A percentile compares a stretch with the other conserved stretches of the same genome.
Evolutionary conservation across 108 stramenopile species (phyloP).

Genomic region (Pseudonitzschia delicatissima): DNA sequence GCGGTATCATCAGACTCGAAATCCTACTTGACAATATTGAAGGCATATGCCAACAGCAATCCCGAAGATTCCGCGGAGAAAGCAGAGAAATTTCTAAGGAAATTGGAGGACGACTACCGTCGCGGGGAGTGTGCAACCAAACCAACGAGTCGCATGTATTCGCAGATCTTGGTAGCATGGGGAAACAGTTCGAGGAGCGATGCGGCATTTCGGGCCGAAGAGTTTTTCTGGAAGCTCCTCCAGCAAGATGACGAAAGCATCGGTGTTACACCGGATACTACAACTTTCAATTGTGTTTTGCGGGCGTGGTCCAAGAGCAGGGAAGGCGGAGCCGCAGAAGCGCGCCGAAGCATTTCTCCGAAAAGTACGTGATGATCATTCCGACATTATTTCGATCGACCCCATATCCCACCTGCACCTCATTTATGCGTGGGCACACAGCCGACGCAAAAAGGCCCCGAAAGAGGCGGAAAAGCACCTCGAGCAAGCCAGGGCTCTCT

Average conservation of each 20-base stretch:
- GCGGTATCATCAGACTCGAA: background rate
- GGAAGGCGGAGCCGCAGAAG: constrained; percentile 10
- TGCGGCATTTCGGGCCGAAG: constrained; percentile 14
- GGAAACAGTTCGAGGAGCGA: constrained; percentile 6
- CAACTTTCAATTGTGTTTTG: constrained; percentile 11
- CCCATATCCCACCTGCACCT: constrained; percentile 2
- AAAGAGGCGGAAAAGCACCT: background rate
- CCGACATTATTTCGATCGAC: background rate
- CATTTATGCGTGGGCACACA: constrained; percentile 20
- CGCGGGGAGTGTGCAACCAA: background rate
- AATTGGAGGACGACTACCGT: constrained; percentile 2
- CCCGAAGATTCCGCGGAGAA: constrained; percentile 1
- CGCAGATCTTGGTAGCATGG: constrained; percentile 3
- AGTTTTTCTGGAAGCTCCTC: constrained; percentile 12
- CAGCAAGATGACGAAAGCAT: background rate
- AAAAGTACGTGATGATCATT: background rate
- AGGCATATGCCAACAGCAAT: constrained; percentile 6
- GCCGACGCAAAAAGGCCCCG: constrained; percentile 4
- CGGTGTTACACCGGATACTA: constrained; percentile 4
- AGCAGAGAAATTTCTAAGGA: constrained; percentile 1
- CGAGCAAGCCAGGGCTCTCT: background rate
- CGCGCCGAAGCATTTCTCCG: constrained; percentile 10
- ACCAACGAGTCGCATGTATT: background rate
- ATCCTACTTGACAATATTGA: constrained; percentile 4
- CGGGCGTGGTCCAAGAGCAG: constrained; percentile 13